phyloP scores from a whole-genome alignment of 164 flowering plant species.

The Stephania japonica region DNA sequence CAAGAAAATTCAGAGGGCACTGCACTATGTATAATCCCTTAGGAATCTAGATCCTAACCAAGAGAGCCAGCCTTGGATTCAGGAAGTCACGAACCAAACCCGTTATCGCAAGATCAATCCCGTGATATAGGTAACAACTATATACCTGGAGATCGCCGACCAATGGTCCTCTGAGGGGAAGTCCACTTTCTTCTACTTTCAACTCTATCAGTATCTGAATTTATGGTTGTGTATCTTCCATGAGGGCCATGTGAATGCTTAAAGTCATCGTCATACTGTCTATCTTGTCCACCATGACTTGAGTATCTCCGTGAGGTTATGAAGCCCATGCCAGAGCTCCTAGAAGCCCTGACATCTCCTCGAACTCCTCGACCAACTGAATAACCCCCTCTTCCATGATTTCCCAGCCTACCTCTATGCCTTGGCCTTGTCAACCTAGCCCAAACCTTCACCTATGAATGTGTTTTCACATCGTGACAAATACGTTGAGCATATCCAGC shows the following conservation, averaged over 20 bases:
- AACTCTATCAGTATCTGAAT: conserved; percentile 14
- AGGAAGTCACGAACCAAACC: not conserved
- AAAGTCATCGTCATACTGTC: conserved; percentile 15
- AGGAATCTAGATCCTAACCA: not conserved
- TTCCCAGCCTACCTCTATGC: conserved; percentile 20
- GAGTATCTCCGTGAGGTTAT: conserved; percentile 19
- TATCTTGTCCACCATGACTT: conserved; percentile 18
- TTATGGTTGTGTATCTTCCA: conserved; percentile 14
- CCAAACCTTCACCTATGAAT: conserved; percentile 19
- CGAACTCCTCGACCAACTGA: conserved; percentile 8
- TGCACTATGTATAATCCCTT: not conserved
- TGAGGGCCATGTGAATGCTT: conserved; percentile 17
- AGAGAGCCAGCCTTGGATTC: not conserved
- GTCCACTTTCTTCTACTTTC: conserved; percentile 15
- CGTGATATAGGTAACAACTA: not conserved
- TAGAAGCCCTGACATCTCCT: conserved; percentile 13
- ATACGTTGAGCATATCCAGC: not conserved
- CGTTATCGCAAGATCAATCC: not conserved
- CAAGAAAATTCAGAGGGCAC: not conserved
- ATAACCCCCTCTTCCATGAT: conserved; percentile 21
- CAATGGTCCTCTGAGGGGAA: conserved; percentile 17
- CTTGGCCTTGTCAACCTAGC: conserved; percentile 29
- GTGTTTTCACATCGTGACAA: not conserved
- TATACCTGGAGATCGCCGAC: conserved; percentile 24
- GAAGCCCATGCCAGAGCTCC: conserved; percentile 14